phyloP scores from a whole-genome alignment of 345 rosid species.

The Balakata baccata region DNA sequence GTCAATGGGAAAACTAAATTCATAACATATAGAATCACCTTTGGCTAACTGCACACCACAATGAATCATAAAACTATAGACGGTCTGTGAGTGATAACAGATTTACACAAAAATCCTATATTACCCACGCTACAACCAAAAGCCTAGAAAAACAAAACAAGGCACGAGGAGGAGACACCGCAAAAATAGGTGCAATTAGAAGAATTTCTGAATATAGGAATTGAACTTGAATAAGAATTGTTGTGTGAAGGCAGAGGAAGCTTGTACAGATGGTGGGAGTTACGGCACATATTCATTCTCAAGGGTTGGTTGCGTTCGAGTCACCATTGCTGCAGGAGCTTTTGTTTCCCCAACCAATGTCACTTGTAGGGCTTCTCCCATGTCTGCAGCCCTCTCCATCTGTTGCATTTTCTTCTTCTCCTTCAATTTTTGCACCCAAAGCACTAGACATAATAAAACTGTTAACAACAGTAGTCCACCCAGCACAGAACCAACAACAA shows the following conservation, averaged over 20 bases:
- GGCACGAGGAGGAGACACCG: slow-evolving; percentile 14
- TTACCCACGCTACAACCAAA: slow-evolving; percentile 38
- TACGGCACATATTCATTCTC: slow-evolving; percentile 83
- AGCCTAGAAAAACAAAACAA: slow-evolving; percentile 29
- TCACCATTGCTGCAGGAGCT: slow-evolving; percentile 78
- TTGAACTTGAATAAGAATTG: slow-evolving; percentile 39
- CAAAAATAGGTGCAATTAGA: slow-evolving; percentile 41
- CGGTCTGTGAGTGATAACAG: slow-evolving; percentile 19
- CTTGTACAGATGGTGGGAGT: slow-evolving; percentile 27
- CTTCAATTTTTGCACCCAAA: slow-evolving; percentile 60
- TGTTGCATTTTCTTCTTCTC: slow-evolving; percentile 57
- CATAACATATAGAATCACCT: slow-evolving; percentile 42
- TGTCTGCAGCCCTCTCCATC: slow-evolving; percentile 95
- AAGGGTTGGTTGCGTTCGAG: slow-evolving; percentile 83
- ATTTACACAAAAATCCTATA: slow-evolving; percentile 39
- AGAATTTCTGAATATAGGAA: slow-evolving; percentile 44
- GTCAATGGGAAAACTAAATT: slow-evolving; percentile 45
- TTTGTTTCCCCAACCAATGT: slow-evolving; percentile 72
- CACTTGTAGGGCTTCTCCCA: slow-evolving; percentile 79
- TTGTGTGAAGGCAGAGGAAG: slow-evolving; percentile 21
- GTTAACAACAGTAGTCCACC: slow-evolving; percentile 61
- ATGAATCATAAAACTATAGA: slow-evolving; percentile 49
- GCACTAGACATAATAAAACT: slow-evolving; percentile 43
- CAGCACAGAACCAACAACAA: slow-evolving; percentile 70
- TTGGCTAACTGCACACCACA: slow-evolving; percentile 41